Base-by-base conservation (phyloP, 345 rosid species). In the Euphorbia pulcherrima region DNA sequence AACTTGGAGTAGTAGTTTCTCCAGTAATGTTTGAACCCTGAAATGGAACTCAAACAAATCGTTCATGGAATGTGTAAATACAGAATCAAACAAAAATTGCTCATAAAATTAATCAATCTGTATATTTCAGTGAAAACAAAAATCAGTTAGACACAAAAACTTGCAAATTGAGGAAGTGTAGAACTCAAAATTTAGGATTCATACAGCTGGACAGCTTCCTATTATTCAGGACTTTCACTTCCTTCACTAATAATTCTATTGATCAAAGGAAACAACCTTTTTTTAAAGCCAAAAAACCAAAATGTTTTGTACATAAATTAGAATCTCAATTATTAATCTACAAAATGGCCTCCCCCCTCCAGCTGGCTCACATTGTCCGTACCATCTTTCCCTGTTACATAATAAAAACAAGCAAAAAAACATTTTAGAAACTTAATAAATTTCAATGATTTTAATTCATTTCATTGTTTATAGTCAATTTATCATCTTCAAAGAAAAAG, bases 351-450 rank as follows among this genome's bases (percentile, higher is more conserved):
- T n/a, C n/a, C n/a, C n/a, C n/a, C n/a, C n/a, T n/a, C 16, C 39
- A 17, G n/a, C 20, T 8, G 2, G 1, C 53, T 62, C 62, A 62
- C 6, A 53, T 13, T 53, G 74, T 1, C 52, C 46, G 47, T n/a
- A 11, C 27, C 67, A 23, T 51, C 60, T 51, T 26, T 27, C 64
- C 41, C 73, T 69, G 73, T 37, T 35, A 50, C 50, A n/a, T n/a
- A n/a, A n/a, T n/a, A 51, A 1, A 26, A 9, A 7, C 28, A n/a
- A 21, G 16, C 8, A 17, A 5, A 18, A 18, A 58, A 6, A 26
- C 57, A 41, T 26, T 41, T 68, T 37, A 56, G 54, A n/a, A 54
- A 29, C 14, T 50, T 48, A 10, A 46, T 24, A 41, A 26, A 2
- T 8, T n/a, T 39, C 40, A 5, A 20, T 18, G 24, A n/a, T n/a